A percentile compares a stretch with the other conserved stretches of the same genome.
These are phyloP conservation scores for Populus ilicifolia DNA, from an alignment of 345 rosid genomes.

Conservation along the genomic window DNA sequence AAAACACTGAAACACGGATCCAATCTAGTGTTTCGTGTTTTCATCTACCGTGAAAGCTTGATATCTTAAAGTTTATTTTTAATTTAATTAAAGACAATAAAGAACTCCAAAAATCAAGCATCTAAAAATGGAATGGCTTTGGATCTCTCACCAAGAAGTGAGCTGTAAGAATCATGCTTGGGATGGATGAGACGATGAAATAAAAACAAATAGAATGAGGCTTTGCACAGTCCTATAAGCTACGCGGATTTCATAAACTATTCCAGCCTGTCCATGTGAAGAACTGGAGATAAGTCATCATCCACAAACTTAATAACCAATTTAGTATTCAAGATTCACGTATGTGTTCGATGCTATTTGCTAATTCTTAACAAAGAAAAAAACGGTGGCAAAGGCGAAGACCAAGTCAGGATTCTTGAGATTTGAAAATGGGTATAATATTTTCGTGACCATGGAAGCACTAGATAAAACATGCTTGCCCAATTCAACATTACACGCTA, in stretches of 20 bases:
- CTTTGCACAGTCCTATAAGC: neutral
- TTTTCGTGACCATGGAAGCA: neutral
- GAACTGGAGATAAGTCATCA: neutral
- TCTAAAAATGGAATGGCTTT: neutral
- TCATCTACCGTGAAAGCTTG: no score
- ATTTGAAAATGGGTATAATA: neutral
- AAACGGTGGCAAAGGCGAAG: neutral
- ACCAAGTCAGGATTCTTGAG: neutral
- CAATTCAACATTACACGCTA: slow-evolving; percentile 20
- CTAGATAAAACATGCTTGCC: neutral
- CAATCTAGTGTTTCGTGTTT: no score
- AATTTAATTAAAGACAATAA: no score
- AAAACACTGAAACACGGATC: no score
- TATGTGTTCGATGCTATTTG: neutral
- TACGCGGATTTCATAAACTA: neutral
- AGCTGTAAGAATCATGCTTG: neutral
- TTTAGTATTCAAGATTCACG: neutral
- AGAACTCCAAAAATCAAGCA: neutral
- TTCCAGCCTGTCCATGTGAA: neutral
- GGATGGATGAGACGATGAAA: neutral
- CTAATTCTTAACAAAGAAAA: no score
- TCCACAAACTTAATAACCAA: neutral
- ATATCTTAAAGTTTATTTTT: no score
- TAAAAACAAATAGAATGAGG: neutral
- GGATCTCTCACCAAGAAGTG: neutral